Evolutionary conservation across 192 early-diverging fungal species (phyloP).

Genomic region (Fimicolochytrium jonesii): DNA sequence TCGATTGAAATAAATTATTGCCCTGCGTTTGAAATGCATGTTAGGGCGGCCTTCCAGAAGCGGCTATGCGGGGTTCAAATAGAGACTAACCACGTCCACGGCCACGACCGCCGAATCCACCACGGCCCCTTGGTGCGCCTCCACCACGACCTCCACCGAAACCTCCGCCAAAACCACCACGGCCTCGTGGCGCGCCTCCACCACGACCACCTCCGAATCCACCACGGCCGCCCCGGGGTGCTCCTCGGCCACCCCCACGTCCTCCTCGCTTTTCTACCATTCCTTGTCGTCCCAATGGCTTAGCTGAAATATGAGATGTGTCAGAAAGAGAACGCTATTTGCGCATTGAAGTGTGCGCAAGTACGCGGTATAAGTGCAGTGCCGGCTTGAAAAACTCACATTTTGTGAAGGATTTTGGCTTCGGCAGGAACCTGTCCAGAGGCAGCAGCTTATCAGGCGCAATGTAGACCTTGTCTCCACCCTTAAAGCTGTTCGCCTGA

Average conservation of each 20-base stretch:
- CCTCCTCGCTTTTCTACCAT: slow-evolving; percentile 58
- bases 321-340: not conserved
- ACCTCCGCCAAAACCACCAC: slow-evolving; percentile 38
- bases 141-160: slow-evolving; percentile 30
- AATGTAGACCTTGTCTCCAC: slow-evolving; percentile 88
- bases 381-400: slow-evolving; percentile 34
- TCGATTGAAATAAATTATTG: too few relatives aligned
- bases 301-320: slow-evolving; percentile 33
- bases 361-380: not conserved
- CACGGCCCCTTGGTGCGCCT: slow-evolving; percentile 37
- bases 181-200: slow-evolving; percentile 42
- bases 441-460: slow-evolving; percentile 91
- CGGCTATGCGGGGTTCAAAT: too few relatives aligned
- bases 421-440: slow-evolving; percentile 94
- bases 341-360: slow-evolving; percentile 3
- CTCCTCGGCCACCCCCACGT: slow-evolving; percentile 30
- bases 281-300: slow-evolving; percentile 57
- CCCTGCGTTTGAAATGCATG: too few relatives aligned
- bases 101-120: slow-evolving; percentile 23
- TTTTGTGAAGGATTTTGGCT: slow-evolving; percentile 67
- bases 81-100: slow-evolving; percentile 10
- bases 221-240: slow-evolving; percentile 19
- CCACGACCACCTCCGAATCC: slow-evolving; percentile 32
- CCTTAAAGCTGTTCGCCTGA: slow-evolving; percentile 86
- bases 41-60: too few relatives aligned